These are phyloP conservation scores for Venturia nashicola DNA, from an alignment of 2,329 filamentous ascomycete species.

Conservation along the genomic window DNA sequence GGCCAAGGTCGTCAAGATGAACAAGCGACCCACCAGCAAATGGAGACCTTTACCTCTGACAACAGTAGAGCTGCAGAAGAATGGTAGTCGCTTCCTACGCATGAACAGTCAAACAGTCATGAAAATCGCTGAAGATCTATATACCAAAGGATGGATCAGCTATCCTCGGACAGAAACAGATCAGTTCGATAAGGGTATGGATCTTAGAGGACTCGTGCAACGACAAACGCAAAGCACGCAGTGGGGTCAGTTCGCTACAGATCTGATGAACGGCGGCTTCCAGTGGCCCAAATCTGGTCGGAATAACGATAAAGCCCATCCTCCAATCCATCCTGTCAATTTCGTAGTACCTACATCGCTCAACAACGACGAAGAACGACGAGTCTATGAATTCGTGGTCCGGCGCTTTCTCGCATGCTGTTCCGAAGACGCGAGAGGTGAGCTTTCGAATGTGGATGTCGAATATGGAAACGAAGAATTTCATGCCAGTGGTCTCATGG, in stretches of 20 bases:
- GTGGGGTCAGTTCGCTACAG: constrained; percentile 50
- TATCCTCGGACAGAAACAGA: constrained; percentile 97
- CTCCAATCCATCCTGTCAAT: constrained; percentile 91
- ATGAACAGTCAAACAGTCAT: constrained; percentile 88
- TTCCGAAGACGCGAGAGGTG: constrained; percentile 82
- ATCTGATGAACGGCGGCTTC: constrained; percentile 63
- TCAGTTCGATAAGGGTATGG: constrained; percentile 82
- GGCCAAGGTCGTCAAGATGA: constrained; percentile 72
- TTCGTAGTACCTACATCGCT: constrained; percentile 55
- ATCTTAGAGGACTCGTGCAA: constrained; percentile 64
- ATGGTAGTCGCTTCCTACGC: constrained; percentile 76
- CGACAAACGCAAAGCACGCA: constrained; percentile 66
- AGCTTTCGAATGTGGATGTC: constrained; percentile 74
- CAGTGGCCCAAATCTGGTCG: constrained; percentile 68
- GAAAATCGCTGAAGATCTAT: constrained; percentile 72
- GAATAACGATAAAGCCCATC: constrained; percentile 93
- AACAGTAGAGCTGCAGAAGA: constrained; percentile 93
- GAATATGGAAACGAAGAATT: constrained; percentile 75
- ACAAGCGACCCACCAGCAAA: constrained; percentile 84
- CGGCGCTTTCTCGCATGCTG: constrained; percentile 91
- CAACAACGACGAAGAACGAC: constrained; percentile 53
- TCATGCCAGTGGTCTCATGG: constrained; percentile 68
- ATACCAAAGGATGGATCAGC: constrained; percentile 92
- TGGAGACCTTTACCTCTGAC: constrained; percentile 90
- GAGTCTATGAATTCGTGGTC: constrained; percentile 84